Conservation (phyloP, 192 early-diverging fungal species). For the Linnemannia exigua region DNA sequence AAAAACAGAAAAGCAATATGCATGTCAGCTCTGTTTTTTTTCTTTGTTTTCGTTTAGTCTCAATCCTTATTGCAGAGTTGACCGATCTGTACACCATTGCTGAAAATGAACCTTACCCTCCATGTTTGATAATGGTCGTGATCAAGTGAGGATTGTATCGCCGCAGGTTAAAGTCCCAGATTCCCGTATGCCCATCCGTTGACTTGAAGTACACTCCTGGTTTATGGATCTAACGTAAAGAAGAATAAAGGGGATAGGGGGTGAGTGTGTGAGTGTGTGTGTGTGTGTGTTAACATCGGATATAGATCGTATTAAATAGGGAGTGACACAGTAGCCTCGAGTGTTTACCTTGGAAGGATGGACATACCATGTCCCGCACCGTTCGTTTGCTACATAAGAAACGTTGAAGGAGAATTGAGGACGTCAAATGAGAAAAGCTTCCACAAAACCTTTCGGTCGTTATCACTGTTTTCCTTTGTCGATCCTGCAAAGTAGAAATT, state of each 20-base stretch:
- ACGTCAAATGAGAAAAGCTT: no score
- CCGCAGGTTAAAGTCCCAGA: slow-evolving; percentile 88
- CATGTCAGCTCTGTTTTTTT: no score
- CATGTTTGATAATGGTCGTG: slow-evolving; percentile 60
- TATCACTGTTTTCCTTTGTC: neutral
- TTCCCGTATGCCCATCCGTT: slow-evolving; percentile 90
- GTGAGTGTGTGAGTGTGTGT: no score
- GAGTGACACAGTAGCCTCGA: no score
- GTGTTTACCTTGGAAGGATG: slow-evolving; percentile 66
- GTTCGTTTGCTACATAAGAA: slow-evolving; percentile 76
- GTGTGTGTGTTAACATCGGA: no score
- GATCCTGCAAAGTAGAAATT: neutral
- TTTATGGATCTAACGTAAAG: slow-evolving; percentile 37
- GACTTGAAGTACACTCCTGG: slow-evolving; percentile 93
- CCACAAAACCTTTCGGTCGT: neutral
- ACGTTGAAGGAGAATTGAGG: neutral
- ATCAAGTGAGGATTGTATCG: slow-evolving; percentile 85
- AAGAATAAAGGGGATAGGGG: no score
- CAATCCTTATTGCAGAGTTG: no score
- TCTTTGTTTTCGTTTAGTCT: neutral
- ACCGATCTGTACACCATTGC: no score
- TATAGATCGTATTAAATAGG: no score
- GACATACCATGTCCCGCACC: slow-evolving; percentile 92
- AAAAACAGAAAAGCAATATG: slow-evolving; percentile 1
- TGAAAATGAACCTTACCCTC: slow-evolving; percentile 62